phyloP scores from a whole-genome alignment of 2,329 filamentous ascomycete species.

The Xylaria sp. region DNA sequence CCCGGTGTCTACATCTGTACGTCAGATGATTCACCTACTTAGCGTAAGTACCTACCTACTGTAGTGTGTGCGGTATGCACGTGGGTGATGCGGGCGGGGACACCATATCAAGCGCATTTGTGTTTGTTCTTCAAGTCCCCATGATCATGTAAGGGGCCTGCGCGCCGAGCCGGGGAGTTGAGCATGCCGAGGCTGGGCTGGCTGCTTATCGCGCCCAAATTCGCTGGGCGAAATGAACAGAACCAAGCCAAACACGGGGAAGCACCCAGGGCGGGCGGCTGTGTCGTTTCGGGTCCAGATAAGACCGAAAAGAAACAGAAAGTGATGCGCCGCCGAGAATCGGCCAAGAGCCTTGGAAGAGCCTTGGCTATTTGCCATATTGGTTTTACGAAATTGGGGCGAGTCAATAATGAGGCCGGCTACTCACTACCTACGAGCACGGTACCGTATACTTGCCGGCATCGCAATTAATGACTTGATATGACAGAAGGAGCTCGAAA shows the following conservation, averaged over 20 bases:
- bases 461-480: conserved; percentile 6
- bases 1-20: conserved; percentile 12
- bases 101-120: conserved; percentile 7
- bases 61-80: not conserved
- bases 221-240: conserved; percentile 27
- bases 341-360: conserved; percentile 38
- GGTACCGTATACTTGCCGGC: not conserved
- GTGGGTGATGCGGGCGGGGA: conserved; percentile 14
- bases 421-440: not conserved
- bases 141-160: conserved; percentile 18
- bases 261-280: conserved; percentile 10
- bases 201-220: conserved; percentile 28
- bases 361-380: conserved; percentile 30
- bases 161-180: conserved; percentile 28
- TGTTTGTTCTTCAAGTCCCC: conserved; percentile 3
- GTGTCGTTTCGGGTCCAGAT: conserved; percentile 2
- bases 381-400: conserved; percentile 14
- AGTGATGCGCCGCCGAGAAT: conserved; percentile 30
- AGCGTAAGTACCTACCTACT: not conserved
- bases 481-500: not conserved
- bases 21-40: not conserved
- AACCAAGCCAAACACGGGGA: conserved; percentile 13
- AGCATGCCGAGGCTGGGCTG: conserved; percentile 32
- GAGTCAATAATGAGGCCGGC: conserved; percentile 3
- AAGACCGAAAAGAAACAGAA: conserved; percentile 1